Percentiles rank a stretch among this genome's conserved stretches.
These are phyloP conservation scores for Elymus sibiricus DNA, from an alignment of 176 grass and related monocot species.

Conservation along the genomic window DNA sequence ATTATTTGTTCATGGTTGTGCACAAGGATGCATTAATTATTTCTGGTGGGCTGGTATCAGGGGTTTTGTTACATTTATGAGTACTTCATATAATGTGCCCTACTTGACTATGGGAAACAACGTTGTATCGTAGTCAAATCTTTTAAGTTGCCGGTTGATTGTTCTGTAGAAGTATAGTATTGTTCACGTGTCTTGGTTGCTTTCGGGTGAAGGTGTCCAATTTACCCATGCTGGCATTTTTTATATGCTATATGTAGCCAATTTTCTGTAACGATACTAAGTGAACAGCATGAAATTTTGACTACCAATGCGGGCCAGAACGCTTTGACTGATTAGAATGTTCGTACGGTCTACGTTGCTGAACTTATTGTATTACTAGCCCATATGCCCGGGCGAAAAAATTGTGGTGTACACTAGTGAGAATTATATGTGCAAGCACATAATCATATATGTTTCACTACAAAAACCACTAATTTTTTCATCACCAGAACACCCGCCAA, in stretches of 20 bases:
- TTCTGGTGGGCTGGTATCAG: background rate
- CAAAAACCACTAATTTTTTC: too few species aligned
- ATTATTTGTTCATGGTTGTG: conserved; percentile 6
- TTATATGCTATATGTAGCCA: background rate
- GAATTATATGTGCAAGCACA: too few species aligned
- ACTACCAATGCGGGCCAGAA: background rate
- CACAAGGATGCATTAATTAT: background rate
- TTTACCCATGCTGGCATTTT: background rate
- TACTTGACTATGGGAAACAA: conserved; percentile 1
- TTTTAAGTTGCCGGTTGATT: background rate
- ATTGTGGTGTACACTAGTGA: too few species aligned
- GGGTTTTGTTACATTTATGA: background rate
- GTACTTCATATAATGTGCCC: background rate
- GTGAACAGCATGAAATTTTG: background rate
- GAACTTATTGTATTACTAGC: too few species aligned
- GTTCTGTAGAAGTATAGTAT: background rate
- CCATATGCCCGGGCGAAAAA: too few species aligned
- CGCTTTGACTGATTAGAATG: background rate
- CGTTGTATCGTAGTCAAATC: background rate
- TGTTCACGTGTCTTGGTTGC: background rate
- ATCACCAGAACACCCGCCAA: too few species aligned
- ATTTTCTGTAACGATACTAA: background rate
- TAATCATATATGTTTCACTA: too few species aligned
- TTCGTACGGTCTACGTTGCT: too few species aligned
- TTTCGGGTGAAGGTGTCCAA: background rate